These are phyloP conservation scores for Henckelia pumila DNA, from an alignment of 257 asterid genomes.

Conservation along the genomic window DNA sequence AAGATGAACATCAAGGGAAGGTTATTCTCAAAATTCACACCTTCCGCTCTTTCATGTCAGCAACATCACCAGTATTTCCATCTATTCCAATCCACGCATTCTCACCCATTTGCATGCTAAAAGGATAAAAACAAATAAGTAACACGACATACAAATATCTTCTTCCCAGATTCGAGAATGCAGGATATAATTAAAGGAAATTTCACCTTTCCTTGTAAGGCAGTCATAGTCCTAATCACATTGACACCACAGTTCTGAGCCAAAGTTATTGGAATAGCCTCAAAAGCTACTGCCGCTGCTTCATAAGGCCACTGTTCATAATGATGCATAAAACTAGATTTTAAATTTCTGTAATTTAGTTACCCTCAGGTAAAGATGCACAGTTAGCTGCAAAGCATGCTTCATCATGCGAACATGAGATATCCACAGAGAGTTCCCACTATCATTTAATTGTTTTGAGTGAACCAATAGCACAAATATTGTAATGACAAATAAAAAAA, in stretches of 20 bases:
- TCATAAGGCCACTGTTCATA: slow-evolving; percentile 91
- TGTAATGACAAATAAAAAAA: too few relatives aligned
- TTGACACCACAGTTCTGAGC: slow-evolving; percentile 98
- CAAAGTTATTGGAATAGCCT: slow-evolving; percentile 94
- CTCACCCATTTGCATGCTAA: slow-evolving; percentile 97
- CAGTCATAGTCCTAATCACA: slow-evolving; percentile 92
- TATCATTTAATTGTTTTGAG: neutral
- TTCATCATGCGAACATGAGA: neutral
- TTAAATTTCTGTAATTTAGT: neutral
- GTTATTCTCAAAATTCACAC: slow-evolving; percentile 37
- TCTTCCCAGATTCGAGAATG: slow-evolving; percentile 6
- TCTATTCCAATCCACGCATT: slow-evolving; percentile 96
- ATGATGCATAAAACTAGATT: neutral
- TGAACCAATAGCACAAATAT: neutral
- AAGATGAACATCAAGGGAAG: neutral
- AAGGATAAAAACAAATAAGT: slow-evolving; percentile 2
- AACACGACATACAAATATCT: neutral
- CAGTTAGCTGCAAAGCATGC: neutral
- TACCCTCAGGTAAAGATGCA: neutral
- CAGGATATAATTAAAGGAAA: slow-evolving; percentile 17
- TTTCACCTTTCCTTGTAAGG: slow-evolving; percentile 88
- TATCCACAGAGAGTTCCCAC: too few relatives aligned
- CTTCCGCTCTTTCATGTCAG: slow-evolving; percentile 93
- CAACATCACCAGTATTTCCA: slow-evolving; percentile 85
- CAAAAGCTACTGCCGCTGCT: slow-evolving; percentile 98